Evolutionary conservation across 257 asterid genomes (phyloP).

Genomic region (Leptodermis oblonga): DNA sequence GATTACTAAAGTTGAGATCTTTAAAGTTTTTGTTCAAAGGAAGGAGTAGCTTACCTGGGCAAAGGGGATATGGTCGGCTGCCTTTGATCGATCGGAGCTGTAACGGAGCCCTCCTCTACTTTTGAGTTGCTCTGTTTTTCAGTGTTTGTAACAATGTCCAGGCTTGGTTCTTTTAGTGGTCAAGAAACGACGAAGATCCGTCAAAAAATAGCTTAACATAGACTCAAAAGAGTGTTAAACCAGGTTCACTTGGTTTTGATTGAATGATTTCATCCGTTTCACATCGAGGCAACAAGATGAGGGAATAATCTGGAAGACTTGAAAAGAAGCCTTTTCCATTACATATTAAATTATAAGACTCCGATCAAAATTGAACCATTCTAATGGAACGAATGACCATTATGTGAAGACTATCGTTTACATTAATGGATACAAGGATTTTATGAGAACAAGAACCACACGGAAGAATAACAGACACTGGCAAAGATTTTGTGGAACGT

Average conservation of each 20-base stretch:
- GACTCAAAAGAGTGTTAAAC: no score
- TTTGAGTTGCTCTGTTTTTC: no score
- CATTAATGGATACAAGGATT: constrained; percentile 42
- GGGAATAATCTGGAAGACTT: not conserved
- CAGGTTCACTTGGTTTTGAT: no score
- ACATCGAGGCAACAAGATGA: not conserved
- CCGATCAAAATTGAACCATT: not conserved
- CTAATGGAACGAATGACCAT: constrained; percentile 30
- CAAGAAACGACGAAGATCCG: not conserved
- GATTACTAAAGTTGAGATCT: not conserved
- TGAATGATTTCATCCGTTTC: not conserved
- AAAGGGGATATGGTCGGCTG: not conserved
- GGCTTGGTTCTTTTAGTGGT: no score
- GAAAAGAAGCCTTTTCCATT: not conserved
- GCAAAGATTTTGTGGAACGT: constrained; percentile 23
- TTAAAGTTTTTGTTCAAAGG: not conserved
- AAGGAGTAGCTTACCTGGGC: not conserved
- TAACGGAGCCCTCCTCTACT: not conserved
- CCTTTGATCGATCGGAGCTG: constrained; percentile 6
- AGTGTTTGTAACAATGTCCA: no score
- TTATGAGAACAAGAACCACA: constrained; percentile 81
- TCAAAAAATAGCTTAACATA: no score
- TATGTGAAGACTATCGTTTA: constrained; percentile 22
- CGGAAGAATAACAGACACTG: constrained; percentile 58
- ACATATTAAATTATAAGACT: no score